Evolutionary conservation across 129 eudicot species (phyloP), one percentile per base, ranked within the genome.

Genomic region (Artemisia argyi): DNA sequence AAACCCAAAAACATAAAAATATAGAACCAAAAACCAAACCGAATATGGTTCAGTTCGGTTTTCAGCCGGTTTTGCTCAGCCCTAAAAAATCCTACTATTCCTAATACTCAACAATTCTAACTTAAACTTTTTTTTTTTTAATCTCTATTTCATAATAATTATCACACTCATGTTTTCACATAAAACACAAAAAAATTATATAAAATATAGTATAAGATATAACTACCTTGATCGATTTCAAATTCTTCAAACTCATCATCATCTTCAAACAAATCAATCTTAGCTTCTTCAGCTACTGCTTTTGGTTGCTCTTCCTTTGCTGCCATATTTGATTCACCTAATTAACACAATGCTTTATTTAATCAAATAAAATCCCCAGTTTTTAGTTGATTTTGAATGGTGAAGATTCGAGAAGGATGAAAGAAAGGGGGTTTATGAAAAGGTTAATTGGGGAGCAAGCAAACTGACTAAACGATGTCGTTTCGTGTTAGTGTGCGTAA

Each of bases 191-290:
- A 53, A 7, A 4, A 18, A 14, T 51, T 14, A 42, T 12, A 3
- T 10, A 1, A 15, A 1, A 35, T 12, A 39, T 0, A 2, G 11
- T 73, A 10, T 8, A 35, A 14, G 3, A 4, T 0, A 39, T 14
- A 75, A 19, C 7, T 42, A 86, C 96, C 96, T 83, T 83, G 88
- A 76, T 81, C 92, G 24, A 88, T 84, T 78, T 82, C 92, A 46
- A 86, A 84, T 82, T 88, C 96, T 68, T 91, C 92, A 49, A 88
- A 85, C 66, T 88, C 96, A 47, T 87, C 88, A 65, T 91, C 92
- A 77, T 88, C 96, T 81, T 88, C 96, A 57, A 91, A 91, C 58
- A 87, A 71, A 78, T 91, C 91, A 56, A 88, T 80, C 77, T 91
- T 88, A 7, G 84, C 90, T 57, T 88, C 95, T 83, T 88, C 92